A percentile compares a stretch with the other conserved stretches of the same genome.
Conservation (phyloP, 2,329 filamentous ascomycete genomes). For the Neurospora crassa region DNA sequence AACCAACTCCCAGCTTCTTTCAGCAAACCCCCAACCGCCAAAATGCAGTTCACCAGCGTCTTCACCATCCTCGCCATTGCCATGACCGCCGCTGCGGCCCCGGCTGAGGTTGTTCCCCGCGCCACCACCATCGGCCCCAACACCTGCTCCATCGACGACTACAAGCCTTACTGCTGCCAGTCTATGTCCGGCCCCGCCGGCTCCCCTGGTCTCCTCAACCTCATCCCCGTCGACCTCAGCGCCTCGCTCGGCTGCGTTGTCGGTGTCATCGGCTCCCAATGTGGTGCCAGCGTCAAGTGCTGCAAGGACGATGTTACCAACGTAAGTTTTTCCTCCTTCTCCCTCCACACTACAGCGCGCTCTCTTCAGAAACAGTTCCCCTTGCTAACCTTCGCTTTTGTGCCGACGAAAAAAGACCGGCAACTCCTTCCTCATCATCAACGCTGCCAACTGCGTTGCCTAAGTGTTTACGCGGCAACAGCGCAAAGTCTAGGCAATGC, state of each 20-base stretch:
- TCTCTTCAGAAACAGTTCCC: not conserved
- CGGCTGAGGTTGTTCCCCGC: not conserved
- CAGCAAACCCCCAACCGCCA: slow-evolving; percentile 2
- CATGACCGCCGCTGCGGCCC: slow-evolving; percentile 10
- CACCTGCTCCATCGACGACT: not conserved
- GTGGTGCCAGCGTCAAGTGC: slow-evolving; percentile 6
- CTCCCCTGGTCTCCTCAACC: not conserved
- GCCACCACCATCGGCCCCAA: not conserved
- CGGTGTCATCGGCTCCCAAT: not conserved
- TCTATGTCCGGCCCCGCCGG: not conserved
- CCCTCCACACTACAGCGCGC: not conserved
- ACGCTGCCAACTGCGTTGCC: not conserved
- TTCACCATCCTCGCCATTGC: slow-evolving; percentile 10
- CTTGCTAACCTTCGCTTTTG: not conserved
- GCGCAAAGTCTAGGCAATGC: not conserved
- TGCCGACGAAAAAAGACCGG: not conserved
- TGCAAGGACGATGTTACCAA: slow-evolving; percentile 2
- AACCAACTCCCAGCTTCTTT: not conserved
- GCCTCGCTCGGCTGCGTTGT: not conserved
- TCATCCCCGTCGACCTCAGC: not conserved
- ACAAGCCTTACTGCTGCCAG: slow-evolving; percentile 8
- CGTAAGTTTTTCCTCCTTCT: slow-evolving; percentile 1
- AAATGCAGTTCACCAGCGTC: slow-evolving; percentile 14
- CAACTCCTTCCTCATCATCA: not conserved
- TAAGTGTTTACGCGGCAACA: not conserved